Conservation (phyloP, 2,329 filamentous ascomycete genomes). For the Penicillium sp. region DNA sequence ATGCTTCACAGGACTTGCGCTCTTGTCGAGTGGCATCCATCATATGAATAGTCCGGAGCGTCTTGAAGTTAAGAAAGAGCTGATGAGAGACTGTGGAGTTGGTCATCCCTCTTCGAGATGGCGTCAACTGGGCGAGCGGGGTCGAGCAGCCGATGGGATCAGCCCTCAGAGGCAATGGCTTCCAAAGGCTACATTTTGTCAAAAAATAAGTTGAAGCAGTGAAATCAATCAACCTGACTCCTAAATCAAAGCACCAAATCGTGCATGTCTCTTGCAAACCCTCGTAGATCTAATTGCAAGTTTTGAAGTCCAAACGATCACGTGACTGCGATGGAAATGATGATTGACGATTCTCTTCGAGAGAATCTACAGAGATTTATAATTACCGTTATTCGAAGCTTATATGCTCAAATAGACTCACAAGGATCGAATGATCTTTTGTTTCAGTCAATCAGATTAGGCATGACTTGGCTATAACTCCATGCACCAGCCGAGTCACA, state of each 20-base stretch:
- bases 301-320: too few relatives aligned
- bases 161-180: background rate
- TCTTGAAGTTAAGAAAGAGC: background rate
- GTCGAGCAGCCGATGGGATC: constrained; percentile 9
- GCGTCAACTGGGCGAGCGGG: constrained; percentile 27
- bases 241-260: too few relatives aligned
- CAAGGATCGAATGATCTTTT: background rate
- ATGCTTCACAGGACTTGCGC: constrained; percentile 29
- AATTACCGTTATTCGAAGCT: background rate
- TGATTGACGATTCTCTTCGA: too few relatives aligned
- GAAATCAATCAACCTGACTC: background rate
- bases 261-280: too few relatives aligned
- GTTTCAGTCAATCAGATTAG: background rate
- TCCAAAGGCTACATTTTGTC: background rate
- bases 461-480: background rate
- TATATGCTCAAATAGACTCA: too few relatives aligned
- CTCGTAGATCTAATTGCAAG: too few relatives aligned
- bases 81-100: constrained; percentile 16
- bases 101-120: constrained; percentile 24
- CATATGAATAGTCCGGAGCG: background rate
- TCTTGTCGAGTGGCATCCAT: constrained; percentile 30
- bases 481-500: background rate
- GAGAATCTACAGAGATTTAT: background rate
- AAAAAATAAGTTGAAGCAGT: background rate
- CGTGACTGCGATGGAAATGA: too few relatives aligned